Evolutionary conservation across 345 rosid species (phyloP).

Genomic region (Durio zibethinus): DNA sequence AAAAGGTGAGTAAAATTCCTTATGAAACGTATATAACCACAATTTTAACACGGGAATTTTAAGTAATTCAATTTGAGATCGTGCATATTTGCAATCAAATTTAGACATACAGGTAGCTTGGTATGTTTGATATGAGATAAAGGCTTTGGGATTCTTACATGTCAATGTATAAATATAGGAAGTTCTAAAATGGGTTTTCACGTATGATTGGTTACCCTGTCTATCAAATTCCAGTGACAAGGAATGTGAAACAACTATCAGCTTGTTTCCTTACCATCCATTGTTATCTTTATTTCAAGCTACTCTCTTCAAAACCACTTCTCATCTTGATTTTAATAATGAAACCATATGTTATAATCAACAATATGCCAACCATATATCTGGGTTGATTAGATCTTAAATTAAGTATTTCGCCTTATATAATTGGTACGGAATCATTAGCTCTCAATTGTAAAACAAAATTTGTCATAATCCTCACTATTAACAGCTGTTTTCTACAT

Average conservation of each 20-base stretch:
- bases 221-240: conserved; percentile 33
- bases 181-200: not conserved
- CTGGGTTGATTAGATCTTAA: too few relatives aligned
- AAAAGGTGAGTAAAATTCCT: too few relatives aligned
- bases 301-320: conserved; percentile 14
- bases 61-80: too few relatives aligned
- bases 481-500: not conserved
- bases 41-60: too few relatives aligned
- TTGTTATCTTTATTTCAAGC: conserved; percentile 32
- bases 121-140: conserved; percentile 17
- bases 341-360: too few relatives aligned
- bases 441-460: not conserved
- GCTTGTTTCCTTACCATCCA: conserved; percentile 44
- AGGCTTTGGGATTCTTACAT: not conserved
- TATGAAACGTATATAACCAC: too few relatives aligned
- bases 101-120: too few relatives aligned
- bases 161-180: too few relatives aligned
- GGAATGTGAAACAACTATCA: conserved; percentile 24
- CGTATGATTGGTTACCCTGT: conserved; percentile 37
- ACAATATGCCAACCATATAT: too few relatives aligned
- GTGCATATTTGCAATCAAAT: too few relatives aligned
- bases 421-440: too few relatives aligned
- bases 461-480: not conserved
- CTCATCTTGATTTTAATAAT: not conserved
- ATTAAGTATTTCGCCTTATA: too few relatives aligned